Evolutionary conservation across 257 asterid genomes (phyloP).

Genomic region (Fraxinus anomala): DNA sequence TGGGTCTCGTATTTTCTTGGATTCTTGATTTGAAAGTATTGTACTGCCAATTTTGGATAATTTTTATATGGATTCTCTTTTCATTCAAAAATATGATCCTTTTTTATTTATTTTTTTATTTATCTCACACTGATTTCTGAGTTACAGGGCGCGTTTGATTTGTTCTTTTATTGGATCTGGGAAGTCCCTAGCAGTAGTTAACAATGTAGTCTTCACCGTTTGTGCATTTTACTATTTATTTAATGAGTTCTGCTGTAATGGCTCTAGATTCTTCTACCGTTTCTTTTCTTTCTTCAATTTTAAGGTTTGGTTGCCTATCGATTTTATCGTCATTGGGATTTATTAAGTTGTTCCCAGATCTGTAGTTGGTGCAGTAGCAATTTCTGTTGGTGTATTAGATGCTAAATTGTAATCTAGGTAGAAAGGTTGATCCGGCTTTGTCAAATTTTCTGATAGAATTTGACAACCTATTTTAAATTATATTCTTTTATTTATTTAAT

Average conservation of each 20-base stretch:
- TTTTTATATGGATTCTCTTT: conserved; percentile 27
- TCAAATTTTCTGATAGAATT: neutral
- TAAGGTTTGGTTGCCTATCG: neutral
- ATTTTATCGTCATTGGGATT: conserved; percentile 22
- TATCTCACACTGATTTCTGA: conserved; percentile 20
- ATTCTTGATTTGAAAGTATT: neutral
- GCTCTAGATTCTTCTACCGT: neutral
- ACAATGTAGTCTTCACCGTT: conserved; percentile 19
- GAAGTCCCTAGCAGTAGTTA: conserved; percentile 26
- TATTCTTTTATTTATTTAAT: conserved; percentile 10
- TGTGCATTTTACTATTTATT: conserved; percentile 4
- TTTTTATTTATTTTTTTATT: too few species aligned
- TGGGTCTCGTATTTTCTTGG: conserved; percentile 26
- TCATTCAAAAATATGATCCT: conserved; percentile 20
- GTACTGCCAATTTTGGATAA: neutral
- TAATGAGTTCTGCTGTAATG: conserved; percentile 9
- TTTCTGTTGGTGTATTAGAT: conserved; percentile 13
- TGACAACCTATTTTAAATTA: neutral
- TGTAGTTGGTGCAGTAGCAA: conserved; percentile 31
- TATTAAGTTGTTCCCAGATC: conserved; percentile 43
- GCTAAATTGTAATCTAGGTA: neutral
- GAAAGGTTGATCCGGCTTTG: neutral
- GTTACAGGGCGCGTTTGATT: conserved; percentile 17
- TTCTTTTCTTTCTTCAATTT: conserved; percentile 6
- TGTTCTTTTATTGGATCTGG: conserved; percentile 37